Evolutionary conservation across 768 basidiomycete species (phyloP), one percentile per base, ranked within the genome.

Genomic region (Postia placenta): DNA sequence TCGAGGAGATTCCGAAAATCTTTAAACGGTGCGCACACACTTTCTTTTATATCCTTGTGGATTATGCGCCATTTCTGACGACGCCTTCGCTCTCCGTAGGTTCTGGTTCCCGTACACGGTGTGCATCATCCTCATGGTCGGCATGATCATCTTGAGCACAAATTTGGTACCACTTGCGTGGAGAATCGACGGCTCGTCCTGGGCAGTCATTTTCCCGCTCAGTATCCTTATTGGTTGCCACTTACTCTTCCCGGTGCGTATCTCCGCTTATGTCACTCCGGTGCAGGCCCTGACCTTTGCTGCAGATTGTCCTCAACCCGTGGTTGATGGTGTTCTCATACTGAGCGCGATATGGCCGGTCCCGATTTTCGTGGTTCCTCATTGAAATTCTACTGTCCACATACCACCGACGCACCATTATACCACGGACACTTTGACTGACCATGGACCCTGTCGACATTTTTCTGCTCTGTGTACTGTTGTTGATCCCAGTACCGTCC

Each of bases 271-370:
- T n/a, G n/a, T n/a, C n/a, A n/a, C n/a, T n/a, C n/a, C n/a, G n/a
- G n/a, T n/a, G n/a, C n/a, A n/a, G n/a, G n/a, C n/a, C n/a, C n/a
- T n/a, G n/a, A n/a, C n/a, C n/a, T n/a, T n/a, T n/a, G n/a, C n/a
- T 38, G 26, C 53, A 86, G 75, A 84, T 94, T 52, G 81, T 91
- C 20, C 76, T 94, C 42, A 93, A 93, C 63, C 92, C 89, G 2
- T 89, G 86, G 85, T 65, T 92, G 47, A 88, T 90, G 85, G 85
- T 90, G 37, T 92, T 91, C 67, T 83, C 81, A 0, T 79, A 78
- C 57, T 69, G 52, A 66, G 22, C 54, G 42, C 37, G 26, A 24
- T 39, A 35, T 35, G 33, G n/a, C 25, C 45, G 25, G 12, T n/a
- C 17, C 30, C 20, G n/a, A 2, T 17, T 45, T 35, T 33, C 30